Evolutionary conservation across 345 rosid genomes (phyloP), one percentile per base, ranked within the genome.

Genomic region (Pugionium dolabratum): DNA sequence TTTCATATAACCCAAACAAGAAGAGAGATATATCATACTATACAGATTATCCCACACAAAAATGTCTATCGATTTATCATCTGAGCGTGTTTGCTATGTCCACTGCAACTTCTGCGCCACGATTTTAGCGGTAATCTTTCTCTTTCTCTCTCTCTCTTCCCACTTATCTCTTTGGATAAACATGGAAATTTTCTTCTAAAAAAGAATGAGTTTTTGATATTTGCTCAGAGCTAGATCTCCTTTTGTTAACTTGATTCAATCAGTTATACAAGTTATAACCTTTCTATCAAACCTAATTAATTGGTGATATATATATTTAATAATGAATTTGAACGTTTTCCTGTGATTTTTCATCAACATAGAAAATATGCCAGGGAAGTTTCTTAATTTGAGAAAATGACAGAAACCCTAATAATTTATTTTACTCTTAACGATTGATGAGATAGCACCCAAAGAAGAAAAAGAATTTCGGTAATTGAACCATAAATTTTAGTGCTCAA

Each of bases 61-160:
- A 72, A 86, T 89, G 96, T 86, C 99, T 51, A 31, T 79, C 52
- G 90, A 94, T 33, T 73, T 79, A 86, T 80, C 85, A 32, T 72
- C 95, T 53, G 97, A 91, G 55, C 83, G 83, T 47, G 93, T 94
- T 64, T 88, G 97, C 72, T 94, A 86, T 82, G 95, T 90, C 58
- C 91, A 88, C 85, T 94, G 99, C 97, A 88, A 75, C 91, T 82
- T 88, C 88, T 94, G 99, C 96, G 87, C 85, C 90, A 90, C 96
- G 75, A 80, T 88, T 68, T 77, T 94, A 77, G 99, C 90, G 92
- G 99, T 94, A 91, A 66, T 55, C 1, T 54, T 53, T 76, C 75
- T 53, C 58, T 77, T 69, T 40, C 59, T 40, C 55, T 45, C 8
- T 66, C 4, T 7, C 52, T 65, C 34, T 40, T 10, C 36, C 2